phyloP scores from a whole-genome alignment of 2,329 filamentous ascomycete species.

The Rhynchosporium secalis region DNA sequence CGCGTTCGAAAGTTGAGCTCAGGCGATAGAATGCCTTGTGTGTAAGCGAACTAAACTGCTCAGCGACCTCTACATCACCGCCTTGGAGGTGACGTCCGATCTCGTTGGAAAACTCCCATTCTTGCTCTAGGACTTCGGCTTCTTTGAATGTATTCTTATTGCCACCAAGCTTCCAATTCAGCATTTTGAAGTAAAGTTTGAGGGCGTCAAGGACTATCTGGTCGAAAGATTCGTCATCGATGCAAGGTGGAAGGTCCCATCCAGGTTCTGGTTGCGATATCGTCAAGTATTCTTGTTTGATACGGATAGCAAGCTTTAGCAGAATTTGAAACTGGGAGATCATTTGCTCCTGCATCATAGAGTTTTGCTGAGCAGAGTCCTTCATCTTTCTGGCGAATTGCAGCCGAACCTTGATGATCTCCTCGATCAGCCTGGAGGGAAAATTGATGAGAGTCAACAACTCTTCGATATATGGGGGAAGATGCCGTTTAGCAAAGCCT shows the following conservation, averaged over 20 bases:
- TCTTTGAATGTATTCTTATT: slow-evolving; percentile 99
- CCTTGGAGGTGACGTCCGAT: slow-evolving; percentile 89
- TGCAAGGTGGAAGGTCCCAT: slow-evolving; percentile 94
- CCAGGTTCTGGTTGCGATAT: slow-evolving; percentile 86
- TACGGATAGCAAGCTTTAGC: slow-evolving; percentile 85
- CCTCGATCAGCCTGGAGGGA: slow-evolving; percentile 90
- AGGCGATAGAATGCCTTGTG: slow-evolving; percentile 88
- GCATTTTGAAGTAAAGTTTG: slow-evolving; percentile 97
- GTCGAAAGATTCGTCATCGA: slow-evolving; percentile 96
- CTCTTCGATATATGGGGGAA: slow-evolving; percentile 96
- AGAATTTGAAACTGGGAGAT: slow-evolving; percentile 94
- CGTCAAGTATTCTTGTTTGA: slow-evolving; percentile 83
- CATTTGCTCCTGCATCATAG: slow-evolving; percentile 96
- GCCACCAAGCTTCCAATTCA: slow-evolving; percentile 95
- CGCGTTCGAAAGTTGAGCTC: slow-evolving; percentile 87
- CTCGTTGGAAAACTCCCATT: slow-evolving; percentile 96
- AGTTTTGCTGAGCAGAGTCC: slow-evolving; percentile 86
- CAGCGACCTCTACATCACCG: slow-evolving; percentile 93
- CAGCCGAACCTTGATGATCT: slow-evolving; percentile 89
- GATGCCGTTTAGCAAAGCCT: slow-evolving; percentile 81
- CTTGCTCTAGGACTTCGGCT: slow-evolving; percentile 92
- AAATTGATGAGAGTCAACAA: slow-evolving; percentile 96
- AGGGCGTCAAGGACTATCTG: slow-evolving; percentile 86
- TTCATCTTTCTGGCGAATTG: slow-evolving; percentile 94
- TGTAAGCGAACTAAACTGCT: slow-evolving; percentile 93